A percentile compares a stretch with the other conserved stretches of the same genome.
phyloP scores from a whole-genome alignment of 331 rosid species.

The Quercus tomentella region DNA sequence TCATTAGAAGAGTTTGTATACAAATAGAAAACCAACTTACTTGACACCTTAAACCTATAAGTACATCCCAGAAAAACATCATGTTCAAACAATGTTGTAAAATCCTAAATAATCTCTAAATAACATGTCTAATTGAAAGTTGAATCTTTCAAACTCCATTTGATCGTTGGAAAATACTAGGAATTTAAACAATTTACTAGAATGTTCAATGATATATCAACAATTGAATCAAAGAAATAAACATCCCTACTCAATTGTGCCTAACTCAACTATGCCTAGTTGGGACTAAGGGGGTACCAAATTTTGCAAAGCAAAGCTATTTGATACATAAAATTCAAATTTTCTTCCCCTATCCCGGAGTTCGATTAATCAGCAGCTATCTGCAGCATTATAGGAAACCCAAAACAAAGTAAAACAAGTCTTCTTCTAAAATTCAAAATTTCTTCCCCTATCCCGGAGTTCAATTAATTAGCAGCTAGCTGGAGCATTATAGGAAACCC shows the following conservation, averaged over 20 bases:
- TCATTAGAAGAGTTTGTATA: background rate
- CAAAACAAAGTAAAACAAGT: no score
- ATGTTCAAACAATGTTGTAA: background rate
- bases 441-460: background rate
- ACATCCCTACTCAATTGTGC: background rate
- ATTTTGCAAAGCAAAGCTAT: background rate
- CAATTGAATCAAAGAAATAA: background rate
- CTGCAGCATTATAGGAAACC: background rate
- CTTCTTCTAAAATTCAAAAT: background rate
- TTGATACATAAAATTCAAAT: background rate
- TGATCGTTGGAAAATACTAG: background rate
- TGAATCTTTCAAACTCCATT: background rate
- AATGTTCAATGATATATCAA: background rate
- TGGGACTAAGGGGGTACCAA: no score
- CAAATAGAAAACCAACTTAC: background rate
- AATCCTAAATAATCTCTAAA: background rate
- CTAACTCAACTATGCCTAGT: no score
- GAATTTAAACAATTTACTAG: background rate
- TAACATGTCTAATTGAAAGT: background rate
- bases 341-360: background rate
- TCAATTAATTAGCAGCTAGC: background rate
- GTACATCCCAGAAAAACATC: background rate
- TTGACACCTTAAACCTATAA: background rate
- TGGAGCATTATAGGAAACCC: background rate
- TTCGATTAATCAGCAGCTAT: background rate